These are phyloP conservation scores for Auricularia sp. DNA, from an alignment of 768 basidiomycete genomes.

Conservation along the genomic window DNA sequence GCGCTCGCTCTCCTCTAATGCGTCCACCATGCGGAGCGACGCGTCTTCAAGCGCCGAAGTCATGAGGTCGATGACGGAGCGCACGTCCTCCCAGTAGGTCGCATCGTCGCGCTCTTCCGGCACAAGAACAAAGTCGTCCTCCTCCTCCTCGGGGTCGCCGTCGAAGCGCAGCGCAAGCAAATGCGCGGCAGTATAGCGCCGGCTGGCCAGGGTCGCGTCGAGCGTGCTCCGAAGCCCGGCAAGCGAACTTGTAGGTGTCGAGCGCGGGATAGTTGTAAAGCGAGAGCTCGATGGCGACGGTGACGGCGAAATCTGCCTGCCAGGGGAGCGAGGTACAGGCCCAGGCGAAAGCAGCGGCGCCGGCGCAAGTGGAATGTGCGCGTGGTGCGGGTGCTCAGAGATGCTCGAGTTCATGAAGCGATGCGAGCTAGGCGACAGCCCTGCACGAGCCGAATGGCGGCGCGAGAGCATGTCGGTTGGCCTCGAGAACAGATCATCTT, in stretches of 20 bases:
- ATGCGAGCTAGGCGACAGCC: background rate
- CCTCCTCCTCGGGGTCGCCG: conserved; percentile 18
- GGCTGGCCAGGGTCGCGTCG: conserved; percentile 58
- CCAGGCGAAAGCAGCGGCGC: conserved; percentile 23
- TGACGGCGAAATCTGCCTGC: conserved; percentile 11
- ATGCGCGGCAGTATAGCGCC: conserved; percentile 70
- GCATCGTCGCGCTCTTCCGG: conserved; percentile 39
- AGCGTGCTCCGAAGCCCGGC: conserved; percentile 51
- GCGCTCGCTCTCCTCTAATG: conserved; percentile 31
- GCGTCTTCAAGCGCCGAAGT: conserved; percentile 60
- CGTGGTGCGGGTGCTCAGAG: background rate
- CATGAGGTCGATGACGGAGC: conserved; percentile 60
- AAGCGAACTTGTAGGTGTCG: conserved; percentile 57
- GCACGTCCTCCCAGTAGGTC: conserved; percentile 77
- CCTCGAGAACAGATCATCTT: background rate
- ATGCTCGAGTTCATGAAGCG: background rate
- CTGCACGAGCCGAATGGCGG: conserved; percentile 43
- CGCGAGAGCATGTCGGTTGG: conserved; percentile 30
- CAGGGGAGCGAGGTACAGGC: conserved; percentile 22
- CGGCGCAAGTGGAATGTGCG: conserved; percentile 20
- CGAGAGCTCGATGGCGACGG: conserved; percentile 32
- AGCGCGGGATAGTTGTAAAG: conserved; percentile 50
- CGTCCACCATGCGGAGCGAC: conserved; percentile 48
- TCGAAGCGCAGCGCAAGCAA: conserved; percentile 68
- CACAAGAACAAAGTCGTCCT: conserved; percentile 23